phyloP scores from a whole-genome alignment of 495 filamentous ascomycete species.

The Hyaloscypha hepaticicola region DNA sequence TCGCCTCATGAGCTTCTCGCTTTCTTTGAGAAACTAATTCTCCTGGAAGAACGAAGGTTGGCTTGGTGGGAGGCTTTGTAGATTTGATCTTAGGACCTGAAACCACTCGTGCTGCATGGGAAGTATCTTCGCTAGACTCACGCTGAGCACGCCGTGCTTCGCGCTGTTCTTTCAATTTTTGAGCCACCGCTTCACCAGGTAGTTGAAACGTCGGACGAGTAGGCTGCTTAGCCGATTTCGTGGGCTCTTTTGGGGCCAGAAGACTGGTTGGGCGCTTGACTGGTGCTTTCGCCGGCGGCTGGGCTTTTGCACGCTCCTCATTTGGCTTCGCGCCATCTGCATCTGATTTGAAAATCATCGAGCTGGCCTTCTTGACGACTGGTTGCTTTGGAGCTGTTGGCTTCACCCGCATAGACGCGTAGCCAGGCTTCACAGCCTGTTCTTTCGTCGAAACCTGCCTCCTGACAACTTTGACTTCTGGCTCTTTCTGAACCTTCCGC shows the following conservation, averaged over 20 bases:
- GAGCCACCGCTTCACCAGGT: constrained; percentile 68
- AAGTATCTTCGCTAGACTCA: constrained; percentile 19
- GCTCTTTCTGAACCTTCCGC: background rate
- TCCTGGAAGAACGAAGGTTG: constrained; percentile 70
- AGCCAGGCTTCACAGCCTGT: constrained; percentile 13
- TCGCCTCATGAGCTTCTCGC: constrained; percentile 64
- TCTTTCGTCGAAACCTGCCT: background rate
- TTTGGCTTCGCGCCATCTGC: constrained; percentile 15
- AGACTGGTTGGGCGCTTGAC: constrained; percentile 40
- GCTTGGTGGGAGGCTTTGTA: constrained; percentile 56
- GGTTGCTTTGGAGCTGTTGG: constrained; percentile 17
- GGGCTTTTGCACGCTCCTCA: constrained; percentile 15
- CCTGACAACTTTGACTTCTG: background rate
- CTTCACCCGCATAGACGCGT: constrained; percentile 19
- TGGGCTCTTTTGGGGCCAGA: constrained; percentile 43
- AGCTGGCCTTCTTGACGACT: constrained; percentile 21
- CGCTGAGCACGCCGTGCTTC: constrained; percentile 45
- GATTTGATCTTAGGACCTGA: constrained; percentile 45
- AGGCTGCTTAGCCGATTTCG: constrained; percentile 58
- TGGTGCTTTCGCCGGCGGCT: constrained; percentile 28
- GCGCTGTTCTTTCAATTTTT: constrained; percentile 54
- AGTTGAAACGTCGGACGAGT: constrained; percentile 69
- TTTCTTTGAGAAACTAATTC: constrained; percentile 70
- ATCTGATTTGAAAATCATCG: constrained; percentile 21
- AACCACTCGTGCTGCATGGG: constrained; percentile 16